phyloP scores from a whole-genome alignment of 192 early-diverging fungal species.

The Podila epigama region DNA sequence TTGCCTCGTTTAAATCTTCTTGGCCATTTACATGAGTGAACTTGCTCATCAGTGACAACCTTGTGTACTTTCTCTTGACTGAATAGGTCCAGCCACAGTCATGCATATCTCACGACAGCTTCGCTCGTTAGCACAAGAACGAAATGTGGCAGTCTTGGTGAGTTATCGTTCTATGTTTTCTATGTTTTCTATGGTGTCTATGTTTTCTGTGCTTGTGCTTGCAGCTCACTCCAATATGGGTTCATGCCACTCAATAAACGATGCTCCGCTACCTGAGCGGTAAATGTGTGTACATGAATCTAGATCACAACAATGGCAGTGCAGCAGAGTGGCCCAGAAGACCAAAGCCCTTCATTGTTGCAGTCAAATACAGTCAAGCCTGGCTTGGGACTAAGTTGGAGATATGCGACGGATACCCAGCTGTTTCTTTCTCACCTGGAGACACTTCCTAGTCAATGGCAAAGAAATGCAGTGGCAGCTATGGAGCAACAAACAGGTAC shows the following conservation, averaged over 20 bases:
- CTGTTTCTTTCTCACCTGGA: constrained; percentile 16
- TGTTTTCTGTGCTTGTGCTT: background rate
- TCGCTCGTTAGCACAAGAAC: constrained; percentile 14
- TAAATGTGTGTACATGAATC: background rate
- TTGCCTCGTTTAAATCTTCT: background rate
- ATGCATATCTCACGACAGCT: constrained; percentile 30
- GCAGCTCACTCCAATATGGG: background rate
- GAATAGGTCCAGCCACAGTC: constrained; percentile 39
- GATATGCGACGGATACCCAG: constrained; percentile 30
- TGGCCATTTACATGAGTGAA: too few relatives aligned
- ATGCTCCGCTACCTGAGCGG: too few relatives aligned
- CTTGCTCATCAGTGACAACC: background rate
- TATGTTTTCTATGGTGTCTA: background rate
- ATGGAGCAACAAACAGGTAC: background rate
- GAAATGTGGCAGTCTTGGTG: constrained; percentile 12
- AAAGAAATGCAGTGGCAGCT: background rate
- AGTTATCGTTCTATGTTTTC: background rate
- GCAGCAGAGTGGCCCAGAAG: constrained; percentile 15
- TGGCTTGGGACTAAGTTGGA: constrained; percentile 20
- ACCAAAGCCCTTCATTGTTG: constrained; percentile 33
- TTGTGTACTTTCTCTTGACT: too few relatives aligned
- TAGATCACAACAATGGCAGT: constrained; percentile 22
- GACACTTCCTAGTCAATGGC: background rate
- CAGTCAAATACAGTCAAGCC: constrained; percentile 23
- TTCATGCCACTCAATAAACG: too few relatives aligned